Evolutionary conservation across 805 yeast genomes (phyloP).

Genomic region (Pichia sporocuriosa): DNA sequence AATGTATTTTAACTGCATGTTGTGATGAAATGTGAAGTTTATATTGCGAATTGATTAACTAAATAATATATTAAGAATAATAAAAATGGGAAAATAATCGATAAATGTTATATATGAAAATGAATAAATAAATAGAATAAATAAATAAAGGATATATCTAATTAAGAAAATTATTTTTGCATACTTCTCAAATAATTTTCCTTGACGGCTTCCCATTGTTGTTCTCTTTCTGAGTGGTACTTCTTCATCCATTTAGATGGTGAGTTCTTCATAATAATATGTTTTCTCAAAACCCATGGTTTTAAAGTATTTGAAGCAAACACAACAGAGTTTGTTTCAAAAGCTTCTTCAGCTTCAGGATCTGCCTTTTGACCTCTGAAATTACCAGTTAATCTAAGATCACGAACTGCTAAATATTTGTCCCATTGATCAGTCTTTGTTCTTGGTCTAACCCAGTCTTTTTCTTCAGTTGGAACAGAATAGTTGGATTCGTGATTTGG

Average conservation of each 20-base stretch:
- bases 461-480: slow-evolving; percentile 36
- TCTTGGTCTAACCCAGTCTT: slow-evolving; percentile 48
- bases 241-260: slow-evolving; percentile 33
- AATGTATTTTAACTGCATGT: too few relatives aligned
- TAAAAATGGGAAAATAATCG: neutral
- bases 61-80: slow-evolving; percentile 7
- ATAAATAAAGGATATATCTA: slow-evolving; percentile 11
- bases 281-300: slow-evolving; percentile 35
- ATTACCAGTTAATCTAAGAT: slow-evolving; percentile 67
- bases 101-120: slow-evolving; percentile 6
- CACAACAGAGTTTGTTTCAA: slow-evolving; percentile 58
- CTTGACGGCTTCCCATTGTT: slow-evolving; percentile 29
- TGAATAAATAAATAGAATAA: slow-evolving; percentile 11
- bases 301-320: slow-evolving; percentile 28
- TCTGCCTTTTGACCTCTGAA: slow-evolving; percentile 61
- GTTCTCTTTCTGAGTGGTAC: slow-evolving; percentile 28
- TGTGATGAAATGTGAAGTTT: too few relatives aligned
- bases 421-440: slow-evolving; percentile 50
- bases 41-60: neutral
- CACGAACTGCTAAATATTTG: slow-evolving; percentile 58
- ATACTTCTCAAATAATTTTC: slow-evolving; percentile 32
- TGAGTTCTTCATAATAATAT: slow-evolving; percentile 34
- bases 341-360: slow-evolving; percentile 67
- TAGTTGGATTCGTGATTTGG: slow-evolving; percentile 31
- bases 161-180: slow-evolving; percentile 21